Base-by-base conservation (phyloP, 2,329 filamentous ascomycete genomes). In the Westerdykella sp. region DNA sequence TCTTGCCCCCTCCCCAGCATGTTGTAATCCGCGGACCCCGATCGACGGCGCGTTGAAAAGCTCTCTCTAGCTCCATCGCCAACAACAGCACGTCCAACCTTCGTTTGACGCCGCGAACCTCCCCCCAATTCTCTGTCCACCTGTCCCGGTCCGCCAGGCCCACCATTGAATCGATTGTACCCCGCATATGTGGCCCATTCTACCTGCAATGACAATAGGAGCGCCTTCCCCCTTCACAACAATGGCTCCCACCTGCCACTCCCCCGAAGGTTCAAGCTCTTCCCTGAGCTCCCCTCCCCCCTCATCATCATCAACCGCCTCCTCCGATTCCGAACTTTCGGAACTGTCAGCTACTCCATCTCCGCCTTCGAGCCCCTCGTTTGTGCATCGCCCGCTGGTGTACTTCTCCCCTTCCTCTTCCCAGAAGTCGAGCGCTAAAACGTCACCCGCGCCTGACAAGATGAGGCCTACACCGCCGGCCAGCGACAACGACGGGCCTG, bases 401-500 rank as follows among this genome's bases (percentile, higher is more conserved):
- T 65, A 67, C 53, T 62, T 63, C 30, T 67, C 66, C 7, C 65
- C 65, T 1, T 66, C 69, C 12, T 71, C 71, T 11, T 74, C 72
- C 21, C 69, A 71, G 48, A 65, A 69, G 42, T 70, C 69, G 15
- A 74, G 71, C 21, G 63, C 69, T 42, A 69, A 64, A 54, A 63
- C 66, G 18, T 71, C 71, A n/a, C 72, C 72, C 11, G 71, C 72
- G 16, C 18, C 18, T 21, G 69, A 73, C 50, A 63, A 62, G 48
- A 71, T 71, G 64, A 21, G 18, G 6, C 18, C 18, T 21, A 43
- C 51, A n/a, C 64, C 69, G 44, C 59, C 65, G 16, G 63, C 65
- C 51, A 68, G 69, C 61, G 74, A 78, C 63, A 75, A 75, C 62
- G 81, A 86, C 57, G 81, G 79, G 40, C 78, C 76, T 37, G 81